Evolutionary conservation across 306 rosid genomes (phyloP), one percentile per base, ranked within the genome.

Genomic region (Canavalia gladiata): DNA sequence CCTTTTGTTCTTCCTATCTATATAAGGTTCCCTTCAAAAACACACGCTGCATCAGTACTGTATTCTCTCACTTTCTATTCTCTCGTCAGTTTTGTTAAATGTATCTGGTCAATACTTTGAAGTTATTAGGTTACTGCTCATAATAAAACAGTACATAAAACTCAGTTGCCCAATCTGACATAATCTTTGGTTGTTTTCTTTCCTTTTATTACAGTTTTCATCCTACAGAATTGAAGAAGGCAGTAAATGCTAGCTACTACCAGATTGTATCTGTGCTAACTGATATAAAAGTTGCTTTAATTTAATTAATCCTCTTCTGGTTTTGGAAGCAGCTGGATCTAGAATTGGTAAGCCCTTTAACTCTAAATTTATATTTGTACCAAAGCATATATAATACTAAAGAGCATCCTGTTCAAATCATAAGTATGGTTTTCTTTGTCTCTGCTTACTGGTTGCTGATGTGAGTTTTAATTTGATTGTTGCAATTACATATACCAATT

Each of bases 81-180:
- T 68, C 81, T 78, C 49, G 7, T 68, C 71, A 42, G 51, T 68
- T 50, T 79, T 56, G 75, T 78, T 81, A 74, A 65, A 54, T 66
- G 77, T 62, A 51, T 75, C 62, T 71, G 68, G 62, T 64, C 62
- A 56, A 68, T 68, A 72, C 46, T 60, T 72, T 39, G 46, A n/a
- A 68, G 33, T 75, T 12, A 54, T 31, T 25, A 64, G 59, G 70
- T 59, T 35, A 28, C 45, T 47, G 42, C 85, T 77, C 47, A 46
- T 50, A 64, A 29, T 70, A 65, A 59, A 76, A 72, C 76, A 79
- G 84, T 73, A 65, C 86, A 76, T 79, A 69, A 50, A 82, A 63
- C 64, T 81, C 86, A 51, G 91, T 75, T 64, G 71, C 84, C 80
- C 5, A 83, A 86, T 85, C 86, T 94, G 88, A 90, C 89, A 86